A percentile compares a stretch with the other conserved stretches of the same genome.
Conservation (phyloP, 257 asterid species). For the Solanum dulcamara region DNA sequence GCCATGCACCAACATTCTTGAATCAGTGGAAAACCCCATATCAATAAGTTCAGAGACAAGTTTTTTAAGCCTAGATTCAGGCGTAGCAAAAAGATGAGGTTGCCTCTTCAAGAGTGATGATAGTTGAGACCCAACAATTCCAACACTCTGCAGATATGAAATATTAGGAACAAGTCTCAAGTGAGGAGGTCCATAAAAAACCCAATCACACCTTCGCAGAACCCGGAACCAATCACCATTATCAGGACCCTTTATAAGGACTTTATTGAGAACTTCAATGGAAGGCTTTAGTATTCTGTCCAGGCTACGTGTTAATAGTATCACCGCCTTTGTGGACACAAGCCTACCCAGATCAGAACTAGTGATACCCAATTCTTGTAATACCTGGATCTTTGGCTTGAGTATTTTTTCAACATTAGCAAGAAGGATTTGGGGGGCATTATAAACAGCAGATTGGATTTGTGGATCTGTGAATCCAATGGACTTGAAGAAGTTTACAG, state of each 20-base stretch:
- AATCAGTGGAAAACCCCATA: constrained; percentile 17
- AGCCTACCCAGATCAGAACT: constrained; percentile 10
- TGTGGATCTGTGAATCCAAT: constrained; percentile 13
- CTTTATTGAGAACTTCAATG: not conserved
- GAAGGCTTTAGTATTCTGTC: constrained; percentile 13
- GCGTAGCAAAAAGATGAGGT: constrained; percentile 10
- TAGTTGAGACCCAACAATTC: constrained; percentile 18
- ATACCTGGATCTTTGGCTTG: constrained; percentile 18
- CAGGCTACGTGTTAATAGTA: constrained; percentile 10
- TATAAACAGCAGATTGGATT: not conserved
- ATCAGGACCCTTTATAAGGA: constrained; percentile 5
- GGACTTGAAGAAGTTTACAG: not conserved
- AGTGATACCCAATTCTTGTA: constrained; percentile 26
- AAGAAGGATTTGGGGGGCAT: constrained; percentile 4
- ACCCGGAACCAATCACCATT: constrained; percentile 3
- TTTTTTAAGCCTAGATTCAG: not conserved
- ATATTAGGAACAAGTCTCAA: constrained; percentile 10
- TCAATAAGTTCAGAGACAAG: constrained; percentile 10
- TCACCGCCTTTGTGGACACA: constrained; percentile 1
- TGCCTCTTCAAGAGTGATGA: constrained; percentile 8
- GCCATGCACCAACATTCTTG: constrained; percentile 17
- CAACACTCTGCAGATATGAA: constrained; percentile 15
- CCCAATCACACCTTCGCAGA: constrained; percentile 8
- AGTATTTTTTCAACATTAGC: constrained; percentile 14
- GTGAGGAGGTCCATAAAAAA: not conserved